These are phyloP conservation scores for Euphorbia schlechtendalii DNA, from an alignment of 441 rosid genomes.

Conservation along the genomic window DNA sequence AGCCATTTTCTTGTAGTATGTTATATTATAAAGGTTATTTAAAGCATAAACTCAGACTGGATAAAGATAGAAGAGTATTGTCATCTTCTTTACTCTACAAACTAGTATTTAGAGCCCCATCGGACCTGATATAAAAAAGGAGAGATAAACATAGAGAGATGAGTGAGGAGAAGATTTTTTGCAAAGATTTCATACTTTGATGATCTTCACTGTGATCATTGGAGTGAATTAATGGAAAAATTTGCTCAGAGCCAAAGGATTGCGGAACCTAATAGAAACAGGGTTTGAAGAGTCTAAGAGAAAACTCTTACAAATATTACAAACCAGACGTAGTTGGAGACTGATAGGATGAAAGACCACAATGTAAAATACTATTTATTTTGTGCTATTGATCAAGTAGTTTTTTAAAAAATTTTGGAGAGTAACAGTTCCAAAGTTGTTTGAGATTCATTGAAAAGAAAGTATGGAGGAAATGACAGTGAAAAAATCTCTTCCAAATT, in stretches of 20 bases:
- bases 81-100: too few species aligned
- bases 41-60: too few species aligned
- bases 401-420: background rate
- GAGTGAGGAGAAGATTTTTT: background rate
- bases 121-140: too few species aligned
- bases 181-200: slow-evolving; percentile 3
- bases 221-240: background rate
- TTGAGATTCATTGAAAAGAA: background rate
- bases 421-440: background rate
- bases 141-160: background rate
- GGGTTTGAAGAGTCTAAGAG: background rate
- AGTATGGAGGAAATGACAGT: too few species aligned
- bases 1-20: too few species aligned
- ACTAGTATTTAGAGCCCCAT: too few species aligned
- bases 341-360: background rate
- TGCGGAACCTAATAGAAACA: too few species aligned
- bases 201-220: slow-evolving; percentile 4
- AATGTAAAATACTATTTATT: slow-evolving; percentile 9
- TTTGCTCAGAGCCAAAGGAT: background rate
- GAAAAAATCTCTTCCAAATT: too few species aligned
- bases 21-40: too few species aligned
- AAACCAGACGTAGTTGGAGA: background rate
- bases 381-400: background rate
- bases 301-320: background rate
- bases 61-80: too few species aligned